Evolutionary conservation across 495 filamentous ascomycete genomes (phyloP).

Genomic region (Venustampulla echinocandica): DNA sequence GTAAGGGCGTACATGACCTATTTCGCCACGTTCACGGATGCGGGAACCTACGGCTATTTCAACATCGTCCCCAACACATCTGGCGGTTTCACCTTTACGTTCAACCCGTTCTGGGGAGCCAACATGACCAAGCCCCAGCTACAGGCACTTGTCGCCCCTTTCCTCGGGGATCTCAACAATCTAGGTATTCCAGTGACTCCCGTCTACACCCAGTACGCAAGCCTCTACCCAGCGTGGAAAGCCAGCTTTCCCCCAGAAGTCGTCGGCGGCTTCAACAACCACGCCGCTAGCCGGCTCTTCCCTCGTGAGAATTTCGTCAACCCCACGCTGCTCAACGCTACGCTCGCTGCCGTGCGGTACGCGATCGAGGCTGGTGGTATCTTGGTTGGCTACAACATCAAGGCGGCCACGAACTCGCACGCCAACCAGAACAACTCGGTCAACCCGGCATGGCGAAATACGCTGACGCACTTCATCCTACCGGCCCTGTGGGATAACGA

Average conservation of each 20-base stretch:
- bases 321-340: conserved; percentile 13
- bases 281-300: conserved; percentile 53
- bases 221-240: conserved; percentile 40
- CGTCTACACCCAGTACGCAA: conserved; percentile 30
- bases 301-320: conserved; percentile 41
- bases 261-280: conserved; percentile 31
- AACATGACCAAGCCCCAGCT: conserved; percentile 30
- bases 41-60: conserved; percentile 45
- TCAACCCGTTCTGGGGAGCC: conserved; percentile 33
- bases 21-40: conserved; percentile 26
- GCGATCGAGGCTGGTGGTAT: conserved; percentile 38
- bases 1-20: conserved; percentile 3
- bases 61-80: conserved; percentile 30
- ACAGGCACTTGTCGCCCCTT: conserved; percentile 27
- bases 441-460: conserved; percentile 48
- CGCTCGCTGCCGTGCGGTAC: conserved; percentile 28
- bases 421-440: conserved; percentile 39
- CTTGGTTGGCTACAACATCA: conserved; percentile 31
- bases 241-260: conserved; percentile 34
- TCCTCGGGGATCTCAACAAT: conserved; percentile 23
- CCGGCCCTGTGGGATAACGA: conserved; percentile 32
- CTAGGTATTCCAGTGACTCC: conserved; percentile 25
- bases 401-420: neutral
- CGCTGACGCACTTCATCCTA: conserved; percentile 29
- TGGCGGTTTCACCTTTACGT: conserved; percentile 27